Percentiles rank a stretch among this genome's conserved stretches.
These are phyloP conservation scores for Cladosporium velox DNA, from an alignment of 2,329 filamentous ascomycete species.

Conservation along the genomic window DNA sequence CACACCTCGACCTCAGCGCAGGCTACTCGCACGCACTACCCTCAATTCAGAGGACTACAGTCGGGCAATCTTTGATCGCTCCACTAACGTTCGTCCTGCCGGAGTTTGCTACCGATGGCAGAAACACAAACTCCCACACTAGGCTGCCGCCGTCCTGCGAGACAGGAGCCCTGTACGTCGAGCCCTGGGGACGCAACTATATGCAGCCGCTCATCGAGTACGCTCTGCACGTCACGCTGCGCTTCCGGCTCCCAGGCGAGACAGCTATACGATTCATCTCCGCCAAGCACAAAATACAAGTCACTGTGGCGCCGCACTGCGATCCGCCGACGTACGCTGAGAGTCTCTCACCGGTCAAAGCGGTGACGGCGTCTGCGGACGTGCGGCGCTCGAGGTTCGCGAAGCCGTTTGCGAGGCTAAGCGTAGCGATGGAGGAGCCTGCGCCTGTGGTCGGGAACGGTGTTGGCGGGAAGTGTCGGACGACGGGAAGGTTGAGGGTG, in stretches of 20 bases:
- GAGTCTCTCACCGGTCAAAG: not conserved
- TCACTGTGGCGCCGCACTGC: slow-evolving; percentile 1
- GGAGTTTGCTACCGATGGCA: not conserved
- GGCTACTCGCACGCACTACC: not conserved
- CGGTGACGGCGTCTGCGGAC: not conserved
- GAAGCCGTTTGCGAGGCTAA: slow-evolving; percentile 2
- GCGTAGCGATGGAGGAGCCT: slow-evolving; percentile 5
- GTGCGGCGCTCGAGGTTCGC: slow-evolving; percentile 9
- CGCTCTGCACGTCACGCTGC: not conserved
- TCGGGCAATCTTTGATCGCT: not conserved
- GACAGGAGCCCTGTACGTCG: slow-evolving; percentile 2
- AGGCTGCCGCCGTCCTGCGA: slow-evolving; percentile 11
- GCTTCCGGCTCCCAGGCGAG: slow-evolving; percentile 3
- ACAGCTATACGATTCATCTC: not conserved
- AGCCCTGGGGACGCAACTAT: slow-evolving; percentile 13
- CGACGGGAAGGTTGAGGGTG: not conserved
- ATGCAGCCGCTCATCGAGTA: slow-evolving; percentile 18
- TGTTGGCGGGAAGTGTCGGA: not conserved
- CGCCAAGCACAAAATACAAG: not conserved
- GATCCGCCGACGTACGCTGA: slow-evolving; percentile 11
- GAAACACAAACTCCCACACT: not conserved
- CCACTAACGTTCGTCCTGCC: slow-evolving; percentile 12
- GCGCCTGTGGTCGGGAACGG: not conserved
- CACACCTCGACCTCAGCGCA: slow-evolving; percentile 3
- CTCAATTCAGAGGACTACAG: not conserved